A percentile compares a stretch with the other conserved stretches of the same genome.
These are phyloP conservation scores for Colletotrichum camelliae DNA, from an alignment of 2,329 filamentous ascomycete genomes.

Conservation along the genomic window DNA sequence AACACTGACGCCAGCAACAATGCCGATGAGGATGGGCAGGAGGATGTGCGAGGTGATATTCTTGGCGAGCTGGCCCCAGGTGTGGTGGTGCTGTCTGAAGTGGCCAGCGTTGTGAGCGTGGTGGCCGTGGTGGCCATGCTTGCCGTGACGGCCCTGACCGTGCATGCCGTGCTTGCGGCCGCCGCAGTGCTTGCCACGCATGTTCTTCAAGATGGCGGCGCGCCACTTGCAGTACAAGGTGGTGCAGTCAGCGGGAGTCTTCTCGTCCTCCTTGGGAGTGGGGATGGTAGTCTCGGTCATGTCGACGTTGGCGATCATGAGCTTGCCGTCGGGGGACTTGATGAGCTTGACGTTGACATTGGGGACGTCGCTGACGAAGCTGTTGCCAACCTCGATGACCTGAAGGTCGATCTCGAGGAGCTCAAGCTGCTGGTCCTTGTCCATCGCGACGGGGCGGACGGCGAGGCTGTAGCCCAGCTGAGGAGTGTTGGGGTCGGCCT, in stretches of 20 bases:
- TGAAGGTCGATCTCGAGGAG: slow-evolving; percentile 61
- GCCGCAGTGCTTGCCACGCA: slow-evolving; percentile 43
- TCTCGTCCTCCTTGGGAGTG: slow-evolving; percentile 28
- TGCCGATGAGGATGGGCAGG: slow-evolving; percentile 71
- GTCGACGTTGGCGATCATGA: slow-evolving; percentile 59
- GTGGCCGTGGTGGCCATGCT: slow-evolving; percentile 27
- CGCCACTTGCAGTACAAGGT: slow-evolving; percentile 62
- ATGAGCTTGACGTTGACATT: slow-evolving; percentile 66
- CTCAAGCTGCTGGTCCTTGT: slow-evolving; percentile 57
- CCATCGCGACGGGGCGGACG: slow-evolving; percentile 46
- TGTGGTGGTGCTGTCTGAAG: slow-evolving; percentile 29
- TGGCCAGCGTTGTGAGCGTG: slow-evolving; percentile 34
- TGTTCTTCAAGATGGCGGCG: slow-evolving; percentile 46
- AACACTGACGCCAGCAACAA: slow-evolving; percentile 70
- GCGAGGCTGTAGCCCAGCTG: slow-evolving; percentile 57
- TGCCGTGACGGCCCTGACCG: slow-evolving; percentile 26
- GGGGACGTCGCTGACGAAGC: slow-evolving; percentile 59
- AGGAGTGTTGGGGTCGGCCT: slow-evolving; percentile 31
- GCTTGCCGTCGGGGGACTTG: slow-evolving; percentile 58
- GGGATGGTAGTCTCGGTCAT: slow-evolving; percentile 32
- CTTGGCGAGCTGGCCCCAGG: slow-evolving; percentile 54
- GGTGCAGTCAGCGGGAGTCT: slow-evolving; percentile 33
- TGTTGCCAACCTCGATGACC: slow-evolving; percentile 64
- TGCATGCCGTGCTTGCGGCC: slow-evolving; percentile 27
- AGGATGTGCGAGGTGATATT: slow-evolving; percentile 68